Evolutionary conservation across 1,284 basidiomycete genomes (phyloP).

Genomic region (Singerocomus inundabilis): DNA sequence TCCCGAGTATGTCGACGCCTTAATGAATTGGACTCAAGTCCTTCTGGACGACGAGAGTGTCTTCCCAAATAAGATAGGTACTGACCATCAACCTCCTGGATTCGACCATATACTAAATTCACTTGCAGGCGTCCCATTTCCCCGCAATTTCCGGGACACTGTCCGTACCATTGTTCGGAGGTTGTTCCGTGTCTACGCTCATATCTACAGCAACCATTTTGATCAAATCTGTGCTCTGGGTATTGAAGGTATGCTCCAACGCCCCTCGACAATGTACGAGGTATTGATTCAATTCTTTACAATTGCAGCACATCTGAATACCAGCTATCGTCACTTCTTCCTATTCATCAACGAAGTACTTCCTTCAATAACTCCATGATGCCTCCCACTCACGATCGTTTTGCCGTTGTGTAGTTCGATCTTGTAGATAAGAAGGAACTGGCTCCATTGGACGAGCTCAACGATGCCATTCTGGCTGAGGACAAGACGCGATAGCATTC

Average conservation of each 20-base stretch:
- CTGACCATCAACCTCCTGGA: slow-evolving; percentile 11
- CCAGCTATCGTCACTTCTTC: slow-evolving; percentile 98
- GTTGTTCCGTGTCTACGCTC: slow-evolving; percentile 96
- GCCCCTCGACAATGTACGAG: not conserved
- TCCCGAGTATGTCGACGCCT: slow-evolving; percentile 95
- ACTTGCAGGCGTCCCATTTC: slow-evolving; percentile 81
- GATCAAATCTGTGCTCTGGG: slow-evolving; percentile 98
- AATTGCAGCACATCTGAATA: slow-evolving; percentile 89
- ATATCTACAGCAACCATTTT: slow-evolving; percentile 99
- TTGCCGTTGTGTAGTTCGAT: slow-evolving; percentile 65
- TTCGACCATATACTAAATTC: not conserved
- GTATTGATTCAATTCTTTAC: slow-evolving; percentile 1
- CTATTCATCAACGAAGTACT: slow-evolving; percentile 93
- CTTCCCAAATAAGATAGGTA: slow-evolving; percentile 95
- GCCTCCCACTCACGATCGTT: slow-evolving; percentile 7
- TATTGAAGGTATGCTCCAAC: slow-evolving; percentile 77
- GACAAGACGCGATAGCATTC: slow-evolving; percentile 52
- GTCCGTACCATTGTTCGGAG: slow-evolving; percentile 91
- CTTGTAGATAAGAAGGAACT: slow-evolving; percentile 98
- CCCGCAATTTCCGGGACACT: slow-evolving; percentile 86
- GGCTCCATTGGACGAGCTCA: slow-evolving; percentile 93
- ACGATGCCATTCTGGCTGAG: slow-evolving; percentile 91
- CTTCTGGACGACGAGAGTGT: slow-evolving; percentile 90
- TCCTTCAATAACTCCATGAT: not conserved
- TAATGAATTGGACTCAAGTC: slow-evolving; percentile 98